Conservation (phyloP, 2,329 filamentous ascomycete genomes). For the Onygenales sp. region DNA sequence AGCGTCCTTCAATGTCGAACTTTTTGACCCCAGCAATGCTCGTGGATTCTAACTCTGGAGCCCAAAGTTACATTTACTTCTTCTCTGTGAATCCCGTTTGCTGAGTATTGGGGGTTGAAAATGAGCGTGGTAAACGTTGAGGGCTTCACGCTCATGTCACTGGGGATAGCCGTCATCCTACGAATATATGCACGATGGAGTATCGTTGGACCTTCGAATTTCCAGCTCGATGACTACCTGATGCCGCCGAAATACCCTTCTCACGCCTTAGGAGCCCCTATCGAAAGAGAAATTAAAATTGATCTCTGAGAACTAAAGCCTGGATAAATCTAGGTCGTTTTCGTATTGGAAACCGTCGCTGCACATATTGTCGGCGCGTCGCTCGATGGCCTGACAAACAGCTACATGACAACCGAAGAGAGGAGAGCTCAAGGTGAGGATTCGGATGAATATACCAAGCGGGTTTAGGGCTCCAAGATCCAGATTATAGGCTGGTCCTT, state of each 20-base stretch:
- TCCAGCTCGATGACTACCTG: constrained; percentile 51
- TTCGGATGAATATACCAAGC: constrained; percentile 38
- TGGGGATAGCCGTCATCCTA: constrained; percentile 44
- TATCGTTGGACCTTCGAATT: constrained; percentile 39
- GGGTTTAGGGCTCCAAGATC: constrained; percentile 46
- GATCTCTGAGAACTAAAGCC: neutral
- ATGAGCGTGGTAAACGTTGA: constrained; percentile 17
- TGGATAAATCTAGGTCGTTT: constrained; percentile 34
- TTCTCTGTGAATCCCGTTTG: neutral
- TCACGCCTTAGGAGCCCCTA: neutral
- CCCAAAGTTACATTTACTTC: neutral
- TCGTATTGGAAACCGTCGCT: constrained; percentile 41
- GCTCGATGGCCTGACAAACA: constrained; percentile 47
- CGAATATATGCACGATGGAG: constrained; percentile 42
- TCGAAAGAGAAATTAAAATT: neutral
- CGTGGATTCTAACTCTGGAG: neutral
- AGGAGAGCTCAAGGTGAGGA: constrained; percentile 34
- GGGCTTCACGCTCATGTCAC: constrained; percentile 41
- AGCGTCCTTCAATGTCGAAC: neutral
- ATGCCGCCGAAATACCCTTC: constrained; percentile 32
- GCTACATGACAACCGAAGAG: constrained; percentile 45
- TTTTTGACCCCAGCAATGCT: neutral
- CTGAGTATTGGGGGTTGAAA: neutral
- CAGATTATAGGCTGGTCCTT: constrained; percentile 46
- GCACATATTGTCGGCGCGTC: constrained; percentile 41